Evolutionary conservation across 352 stramenopile genomes (phyloP).

Genomic region (Globisporangium paroecandrum): DNA sequence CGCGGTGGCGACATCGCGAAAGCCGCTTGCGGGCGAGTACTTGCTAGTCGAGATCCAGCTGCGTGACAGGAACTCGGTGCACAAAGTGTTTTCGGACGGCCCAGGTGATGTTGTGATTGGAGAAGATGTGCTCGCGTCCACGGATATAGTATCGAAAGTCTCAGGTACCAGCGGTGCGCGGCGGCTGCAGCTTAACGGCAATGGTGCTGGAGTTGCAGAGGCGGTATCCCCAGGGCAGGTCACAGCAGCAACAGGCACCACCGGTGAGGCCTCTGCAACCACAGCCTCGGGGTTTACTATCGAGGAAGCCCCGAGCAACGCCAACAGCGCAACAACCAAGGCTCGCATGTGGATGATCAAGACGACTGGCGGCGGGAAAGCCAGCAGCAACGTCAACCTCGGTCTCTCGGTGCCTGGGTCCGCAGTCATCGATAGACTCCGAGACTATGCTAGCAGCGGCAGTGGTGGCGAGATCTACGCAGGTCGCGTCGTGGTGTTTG

Average conservation of each 20-base stretch:
- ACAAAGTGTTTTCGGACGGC: conserved; percentile 6
- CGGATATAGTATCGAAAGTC: background rate
- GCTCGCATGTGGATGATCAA: conserved; percentile 10
- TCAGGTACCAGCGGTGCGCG: background rate
- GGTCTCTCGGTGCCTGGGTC: background rate
- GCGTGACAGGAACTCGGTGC: conserved; percentile 6
- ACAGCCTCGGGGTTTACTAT: background rate
- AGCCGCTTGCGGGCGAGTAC: conserved; percentile 1
- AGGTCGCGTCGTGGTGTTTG: conserved; percentile 2
- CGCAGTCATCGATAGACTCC: background rate
- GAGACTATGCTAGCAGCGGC: background rate
- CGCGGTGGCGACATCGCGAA: background rate
- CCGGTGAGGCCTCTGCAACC: background rate
- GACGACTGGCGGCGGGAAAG: background rate
- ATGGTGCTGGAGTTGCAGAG: background rate
- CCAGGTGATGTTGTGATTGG: conserved; percentile 4
- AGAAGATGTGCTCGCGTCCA: conserved; percentile 1
- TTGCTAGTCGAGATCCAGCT: conserved; percentile 2
- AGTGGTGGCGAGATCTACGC: background rate
- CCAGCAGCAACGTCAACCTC: background rate
- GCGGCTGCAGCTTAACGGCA: background rate
- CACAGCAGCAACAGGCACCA: background rate
- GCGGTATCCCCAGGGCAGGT: background rate
- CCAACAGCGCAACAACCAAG: background rate
- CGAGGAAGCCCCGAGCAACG: background rate